phyloP scores from a whole-genome alignment of 257 asterid species.

The Solanum boliviense region DNA sequence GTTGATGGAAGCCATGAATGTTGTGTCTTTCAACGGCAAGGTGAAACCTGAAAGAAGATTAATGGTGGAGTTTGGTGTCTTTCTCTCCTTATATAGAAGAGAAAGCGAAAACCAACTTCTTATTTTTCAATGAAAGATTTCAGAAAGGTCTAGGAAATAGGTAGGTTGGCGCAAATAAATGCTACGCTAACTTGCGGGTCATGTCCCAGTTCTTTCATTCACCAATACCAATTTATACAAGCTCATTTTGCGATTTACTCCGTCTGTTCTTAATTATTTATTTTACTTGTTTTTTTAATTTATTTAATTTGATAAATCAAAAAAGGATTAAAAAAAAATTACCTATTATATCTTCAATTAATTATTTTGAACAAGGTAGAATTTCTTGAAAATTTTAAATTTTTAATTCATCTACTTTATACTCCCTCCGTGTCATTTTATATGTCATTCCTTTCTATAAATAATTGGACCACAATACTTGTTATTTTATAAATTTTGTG shows the following conservation, averaged over 20 bases:
- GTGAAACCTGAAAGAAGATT: background rate
- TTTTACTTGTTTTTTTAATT: too few species aligned
- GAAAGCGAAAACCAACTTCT: background rate
- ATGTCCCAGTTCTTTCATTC: background rate
- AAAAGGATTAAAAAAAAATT: too few species aligned
- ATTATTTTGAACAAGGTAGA: fast-evolving
- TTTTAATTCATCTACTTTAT: too few species aligned
- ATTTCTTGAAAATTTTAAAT: too few species aligned
- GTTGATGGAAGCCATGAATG: conserved; percentile 53
- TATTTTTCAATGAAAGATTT: background rate
- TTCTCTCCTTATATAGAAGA: background rate
- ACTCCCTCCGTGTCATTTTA: too few species aligned
- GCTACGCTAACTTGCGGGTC: background rate
- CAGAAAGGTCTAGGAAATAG: background rate
- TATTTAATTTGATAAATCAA: too few species aligned
- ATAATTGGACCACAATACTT: too few species aligned
- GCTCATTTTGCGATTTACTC: background rate
- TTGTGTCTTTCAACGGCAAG: background rate
- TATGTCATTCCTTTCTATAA: too few species aligned
- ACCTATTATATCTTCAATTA: too few species aligned
- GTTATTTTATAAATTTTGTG: too few species aligned
- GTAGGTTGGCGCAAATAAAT: background rate
- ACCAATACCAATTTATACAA: background rate
- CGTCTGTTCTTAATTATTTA: too few species aligned
- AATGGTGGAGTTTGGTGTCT: background rate